These are phyloP conservation scores for Thalassiosira hispida DNA, from an alignment of 352 stramenopile genomes.

Conservation along the genomic window DNA sequence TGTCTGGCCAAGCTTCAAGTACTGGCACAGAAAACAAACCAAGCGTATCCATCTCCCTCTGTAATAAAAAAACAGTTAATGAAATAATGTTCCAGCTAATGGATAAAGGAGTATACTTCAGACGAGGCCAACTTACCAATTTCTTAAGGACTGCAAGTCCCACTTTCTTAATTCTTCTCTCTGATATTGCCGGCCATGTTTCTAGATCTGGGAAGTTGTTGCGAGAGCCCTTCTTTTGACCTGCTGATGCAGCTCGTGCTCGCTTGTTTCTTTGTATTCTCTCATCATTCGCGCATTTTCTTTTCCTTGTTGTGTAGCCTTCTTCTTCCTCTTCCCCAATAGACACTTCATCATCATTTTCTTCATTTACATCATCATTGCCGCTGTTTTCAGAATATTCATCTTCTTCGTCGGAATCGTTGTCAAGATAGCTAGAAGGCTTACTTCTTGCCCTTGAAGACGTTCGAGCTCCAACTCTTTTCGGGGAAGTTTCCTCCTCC, in stretches of 20 bases:
- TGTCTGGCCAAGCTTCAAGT: constrained; percentile 58
- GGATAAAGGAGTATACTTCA: constrained; percentile 8
- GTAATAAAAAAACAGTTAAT: constrained; percentile 6
- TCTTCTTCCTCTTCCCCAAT: constrained; percentile 3
- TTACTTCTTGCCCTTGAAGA: constrained; percentile 13
- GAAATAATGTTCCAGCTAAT: not conserved
- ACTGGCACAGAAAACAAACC: constrained; percentile 64
- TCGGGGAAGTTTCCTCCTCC: not conserved
- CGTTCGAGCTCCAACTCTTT: not conserved
- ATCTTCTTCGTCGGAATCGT: not conserved
- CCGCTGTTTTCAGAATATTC: constrained; percentile 10
- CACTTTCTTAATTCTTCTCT: constrained; percentile 52
- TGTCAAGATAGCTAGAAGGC: not conserved
- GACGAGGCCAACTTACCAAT: constrained; percentile 34
- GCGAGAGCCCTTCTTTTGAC: not conserved
- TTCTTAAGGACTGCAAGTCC: constrained; percentile 47
- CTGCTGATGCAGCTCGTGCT: not conserved
- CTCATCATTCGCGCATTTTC: not conserved
- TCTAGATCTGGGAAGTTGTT: constrained; percentile 43
- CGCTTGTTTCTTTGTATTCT: constrained; percentile 8
- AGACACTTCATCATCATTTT: constrained; percentile 18
- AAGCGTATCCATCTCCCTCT: constrained; percentile 52
- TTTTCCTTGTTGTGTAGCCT: not conserved
- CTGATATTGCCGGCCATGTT: constrained; percentile 58
- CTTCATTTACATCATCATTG: not conserved